phyloP scores from a whole-genome alignment of 106 monocot species.

The Posidonia australis region DNA sequence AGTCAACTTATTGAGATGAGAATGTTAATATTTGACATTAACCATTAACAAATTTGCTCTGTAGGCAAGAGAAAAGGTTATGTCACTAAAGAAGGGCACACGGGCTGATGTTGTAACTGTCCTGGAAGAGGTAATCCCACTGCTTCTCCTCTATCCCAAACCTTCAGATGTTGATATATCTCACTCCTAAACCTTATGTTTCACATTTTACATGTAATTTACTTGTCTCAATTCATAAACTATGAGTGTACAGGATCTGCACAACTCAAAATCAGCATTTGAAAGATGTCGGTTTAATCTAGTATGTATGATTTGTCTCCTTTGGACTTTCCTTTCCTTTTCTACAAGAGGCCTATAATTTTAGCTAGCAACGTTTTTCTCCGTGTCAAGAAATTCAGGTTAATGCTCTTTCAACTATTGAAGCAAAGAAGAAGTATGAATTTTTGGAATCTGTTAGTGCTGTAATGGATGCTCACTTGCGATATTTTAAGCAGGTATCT shows the following conservation, averaged over 20 bases:
- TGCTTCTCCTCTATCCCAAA: background rate
- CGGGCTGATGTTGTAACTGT: constrained; percentile 54
- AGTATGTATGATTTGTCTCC: constrained; percentile 40
- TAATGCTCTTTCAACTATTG: constrained; percentile 68
- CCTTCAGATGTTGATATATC: background rate
- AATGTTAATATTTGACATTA: too few species aligned
- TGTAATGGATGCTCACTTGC: constrained; percentile 98
- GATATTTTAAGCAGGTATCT: constrained; percentile 88
- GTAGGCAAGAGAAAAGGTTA: constrained; percentile 84
- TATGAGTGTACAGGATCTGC: constrained; percentile 53
- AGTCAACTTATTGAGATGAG: too few species aligned
- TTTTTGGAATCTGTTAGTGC: constrained; percentile 94
- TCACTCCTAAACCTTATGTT: too few species aligned
- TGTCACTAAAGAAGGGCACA: constrained; percentile 76
- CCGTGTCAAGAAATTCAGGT: constrained; percentile 71
- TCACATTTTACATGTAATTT: background rate
- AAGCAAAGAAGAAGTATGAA: constrained; percentile 92
- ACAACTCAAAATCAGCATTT: constrained; percentile 84
- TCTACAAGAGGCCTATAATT: constrained; percentile 13
- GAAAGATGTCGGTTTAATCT: constrained; percentile 94
- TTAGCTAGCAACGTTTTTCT: constrained; percentile 12
- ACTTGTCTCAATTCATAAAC: background rate
- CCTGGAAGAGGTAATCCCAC: constrained; percentile 69
- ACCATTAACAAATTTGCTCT: background rate
- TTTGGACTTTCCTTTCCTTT: background rate